Percentiles rank a stretch among this genome's conserved stretches.
Evolutionary conservation across 2,329 filamentous ascomycete genomes (phyloP).

Genomic region (Aaosphaeria pasadenensis): DNA sequence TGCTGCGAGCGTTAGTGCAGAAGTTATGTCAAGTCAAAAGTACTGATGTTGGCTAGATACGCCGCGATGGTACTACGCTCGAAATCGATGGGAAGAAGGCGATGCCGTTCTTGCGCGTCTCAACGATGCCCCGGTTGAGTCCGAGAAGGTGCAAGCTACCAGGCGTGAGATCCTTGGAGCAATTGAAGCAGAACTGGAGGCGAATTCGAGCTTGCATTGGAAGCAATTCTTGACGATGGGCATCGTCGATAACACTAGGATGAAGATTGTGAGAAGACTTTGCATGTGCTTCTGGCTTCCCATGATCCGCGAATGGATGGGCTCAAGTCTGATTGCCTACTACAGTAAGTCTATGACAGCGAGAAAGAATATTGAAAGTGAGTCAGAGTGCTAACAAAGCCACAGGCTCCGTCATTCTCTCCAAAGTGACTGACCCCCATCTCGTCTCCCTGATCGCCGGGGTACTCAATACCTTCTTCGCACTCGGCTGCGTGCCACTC

Average conservation of each 20-base stretch:
- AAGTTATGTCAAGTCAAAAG: no score
- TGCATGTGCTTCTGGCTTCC: constrained; percentile 16
- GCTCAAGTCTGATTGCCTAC: constrained; percentile 10
- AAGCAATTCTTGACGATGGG: constrained; percentile 12
- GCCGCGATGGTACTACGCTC: constrained; percentile 15
- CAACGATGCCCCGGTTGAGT: constrained; percentile 8
- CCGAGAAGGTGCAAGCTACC: constrained; percentile 9
- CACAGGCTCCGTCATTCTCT: constrained; percentile 9
- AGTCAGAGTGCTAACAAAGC: background rate
- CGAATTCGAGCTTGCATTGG: constrained; percentile 13
- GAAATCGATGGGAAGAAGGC: constrained; percentile 11
- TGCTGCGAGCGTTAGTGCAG: no score
- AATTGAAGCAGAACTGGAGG: constrained; percentile 14
- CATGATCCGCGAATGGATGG: constrained; percentile 17
- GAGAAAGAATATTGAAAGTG: no score
- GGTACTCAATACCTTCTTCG: constrained; percentile 12
- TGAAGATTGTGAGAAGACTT: constrained; percentile 13
- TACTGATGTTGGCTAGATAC: constrained; percentile 4
- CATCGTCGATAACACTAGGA: constrained; percentile 9
- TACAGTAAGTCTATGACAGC: constrained; percentile 5
- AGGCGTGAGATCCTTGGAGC: constrained; percentile 9
- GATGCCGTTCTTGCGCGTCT: constrained; percentile 10
- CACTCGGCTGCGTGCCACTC: constrained; percentile 9
- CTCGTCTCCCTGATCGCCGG: constrained; percentile 10
- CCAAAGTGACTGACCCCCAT: constrained; percentile 3